A percentile compares a stretch with the other conserved stretches of the same genome.
Evolutionary conservation across 345 rosid genomes (phyloP).

Genomic region (Eucalyptus marginata): DNA sequence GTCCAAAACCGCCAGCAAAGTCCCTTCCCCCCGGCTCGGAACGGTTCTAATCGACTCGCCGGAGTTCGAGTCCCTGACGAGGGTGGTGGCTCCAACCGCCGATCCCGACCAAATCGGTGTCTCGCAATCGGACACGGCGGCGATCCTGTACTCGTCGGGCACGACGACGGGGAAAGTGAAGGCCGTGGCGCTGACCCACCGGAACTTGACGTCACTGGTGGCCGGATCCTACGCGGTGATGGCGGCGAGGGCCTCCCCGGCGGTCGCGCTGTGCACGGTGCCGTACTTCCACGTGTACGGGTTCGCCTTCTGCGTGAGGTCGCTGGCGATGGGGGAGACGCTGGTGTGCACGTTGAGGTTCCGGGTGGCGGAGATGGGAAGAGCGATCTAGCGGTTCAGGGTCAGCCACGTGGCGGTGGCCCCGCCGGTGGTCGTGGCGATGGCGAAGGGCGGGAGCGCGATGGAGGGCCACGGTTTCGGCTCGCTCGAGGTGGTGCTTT

Average conservation of each 20-base stretch:
- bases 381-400: slow-evolving; percentile 9
- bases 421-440: slow-evolving; percentile 27
- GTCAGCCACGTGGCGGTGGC: slow-evolving; percentile 34
- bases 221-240: slow-evolving; percentile 10
- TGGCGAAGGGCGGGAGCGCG: slow-evolving; percentile 7
- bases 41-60: slow-evolving; percentile 26
- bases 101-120: neutral
- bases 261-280: slow-evolving; percentile 22
- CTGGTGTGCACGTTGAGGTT: slow-evolving; percentile 16
- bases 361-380: slow-evolving; percentile 6
- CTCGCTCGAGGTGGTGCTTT: slow-evolving; percentile 30
- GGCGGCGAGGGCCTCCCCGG: slow-evolving; percentile 3
- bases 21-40: slow-evolving; percentile 10
- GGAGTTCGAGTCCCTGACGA: slow-evolving; percentile 28
- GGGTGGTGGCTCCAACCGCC: neutral
- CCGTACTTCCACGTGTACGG: slow-evolving; percentile 52
- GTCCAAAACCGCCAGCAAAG: slow-evolving; percentile 11
- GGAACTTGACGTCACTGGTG: slow-evolving; percentile 13
- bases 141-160: slow-evolving; percentile 56
- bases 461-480: slow-evolving; percentile 24
- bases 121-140: slow-evolving; percentile 36
- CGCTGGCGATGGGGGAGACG: slow-evolving; percentile 27
- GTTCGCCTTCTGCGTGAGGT: slow-evolving; percentile 9
- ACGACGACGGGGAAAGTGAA: slow-evolving; percentile 48
- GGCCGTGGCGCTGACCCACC: slow-evolving; percentile 43